Evolutionary conservation across 2,329 filamentous ascomycete genomes (phyloP), one percentile per base, ranked within the genome.

Genomic region (Sarocladium kiliense): DNA sequence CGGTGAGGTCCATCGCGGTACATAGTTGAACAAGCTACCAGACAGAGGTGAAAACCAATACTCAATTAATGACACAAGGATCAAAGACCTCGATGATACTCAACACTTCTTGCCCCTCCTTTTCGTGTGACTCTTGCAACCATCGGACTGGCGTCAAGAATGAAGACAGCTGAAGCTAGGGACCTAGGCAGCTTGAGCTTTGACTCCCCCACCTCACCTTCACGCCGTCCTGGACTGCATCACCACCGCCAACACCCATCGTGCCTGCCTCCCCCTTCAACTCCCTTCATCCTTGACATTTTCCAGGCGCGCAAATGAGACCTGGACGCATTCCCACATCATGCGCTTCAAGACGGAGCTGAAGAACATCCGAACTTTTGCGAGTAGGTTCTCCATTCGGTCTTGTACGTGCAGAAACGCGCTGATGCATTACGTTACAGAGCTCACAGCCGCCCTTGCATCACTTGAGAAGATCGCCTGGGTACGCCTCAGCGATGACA

Each of bases 401-500:
- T 23, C 25, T 42, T 32, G n/a, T n/a, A n/a, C n/a, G n/a, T n/a
- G n/a, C n/a, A n/a, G n/a, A 39, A 47, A 9, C 19, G 21, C 11
- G 36, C 37, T 26, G 45, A 34, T 34, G 18, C 3, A 10, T 54
- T 7, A 14, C n/a, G 26, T 37, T 18, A n/a, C 60, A 86, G 84
- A 87, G 65, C 78, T 88, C 60, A 81, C 81, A 2, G 80, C 82
- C 11, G 84, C 84, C 14, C 75, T 88, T 58, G 81, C 78, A 56
- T 82, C 84, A 2, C 74, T 88, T 30, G 90, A 91, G 61, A 91
- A 93, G 71, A 87, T 95, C 59, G 91, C 89, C 45, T 96, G 92
- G 91, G 80, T 96, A 60, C 88, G 91, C 61, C 82, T 99, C 32
- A 90, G 93, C 73, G 84, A 95, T 73, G 86, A 92, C 57, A 86